Percentiles rank a stretch among this genome's conserved stretches.
Evolutionary conservation across 192 early-diverging fungal genomes (phyloP).

Genomic region (Coemansia sp.): DNA sequence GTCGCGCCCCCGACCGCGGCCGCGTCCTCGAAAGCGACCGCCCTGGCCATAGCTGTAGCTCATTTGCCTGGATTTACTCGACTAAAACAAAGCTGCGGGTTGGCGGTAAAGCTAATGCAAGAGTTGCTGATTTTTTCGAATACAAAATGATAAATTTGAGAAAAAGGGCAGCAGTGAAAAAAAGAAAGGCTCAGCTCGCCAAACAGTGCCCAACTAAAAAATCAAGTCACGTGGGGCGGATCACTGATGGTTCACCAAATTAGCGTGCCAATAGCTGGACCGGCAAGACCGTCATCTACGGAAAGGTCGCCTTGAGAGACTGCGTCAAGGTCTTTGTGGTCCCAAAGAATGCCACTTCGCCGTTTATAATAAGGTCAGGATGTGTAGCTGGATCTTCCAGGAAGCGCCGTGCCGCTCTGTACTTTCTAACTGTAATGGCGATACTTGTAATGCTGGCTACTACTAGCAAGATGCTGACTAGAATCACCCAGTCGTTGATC

Average conservation of each 20-base stretch:
- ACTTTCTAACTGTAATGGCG: conserved; percentile 36
- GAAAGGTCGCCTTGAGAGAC: background rate
- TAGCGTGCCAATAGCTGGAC: background rate
- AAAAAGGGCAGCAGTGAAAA: background rate
- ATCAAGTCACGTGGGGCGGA: background rate
- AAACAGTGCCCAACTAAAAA: background rate
- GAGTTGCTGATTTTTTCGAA: background rate
- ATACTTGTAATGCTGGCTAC: conserved; percentile 35
- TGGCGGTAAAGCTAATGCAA: background rate
- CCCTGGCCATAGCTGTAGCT: conserved; percentile 21
- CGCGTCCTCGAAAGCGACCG: conserved; percentile 31
- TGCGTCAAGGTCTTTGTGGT: background rate
- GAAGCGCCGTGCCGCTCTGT: conserved; percentile 33
- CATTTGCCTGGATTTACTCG: conserved; percentile 6
- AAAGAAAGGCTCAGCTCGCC: too few relatives aligned
- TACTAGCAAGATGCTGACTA: conserved; percentile 34
- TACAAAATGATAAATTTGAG: background rate
- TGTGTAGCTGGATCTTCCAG: conserved; percentile 41
- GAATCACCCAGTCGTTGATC: conserved; percentile 51
- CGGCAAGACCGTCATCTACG: background rate
- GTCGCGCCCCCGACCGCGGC: conserved; percentile 29
- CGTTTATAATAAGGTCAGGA: conserved; percentile 45
- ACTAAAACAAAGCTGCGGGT: background rate
- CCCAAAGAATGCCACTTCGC: conserved; percentile 19
- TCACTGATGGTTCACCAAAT: background rate